Evolutionary conservation across 495 filamentous ascomycete genomes (phyloP).

Genomic region (Xylaria venustula): DNA sequence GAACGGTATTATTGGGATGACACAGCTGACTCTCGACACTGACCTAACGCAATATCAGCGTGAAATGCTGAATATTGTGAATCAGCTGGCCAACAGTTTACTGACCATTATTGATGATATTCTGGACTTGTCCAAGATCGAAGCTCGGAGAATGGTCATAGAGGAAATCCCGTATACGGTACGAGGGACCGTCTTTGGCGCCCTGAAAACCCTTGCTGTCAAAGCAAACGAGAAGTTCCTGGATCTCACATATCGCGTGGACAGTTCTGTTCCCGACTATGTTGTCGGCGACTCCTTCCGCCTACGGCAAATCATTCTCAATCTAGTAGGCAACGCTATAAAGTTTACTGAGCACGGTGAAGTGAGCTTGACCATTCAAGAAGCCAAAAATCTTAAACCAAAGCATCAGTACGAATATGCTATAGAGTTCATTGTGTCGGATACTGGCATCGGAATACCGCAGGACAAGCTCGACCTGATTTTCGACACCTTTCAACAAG

Average conservation of each 20-base stretch:
- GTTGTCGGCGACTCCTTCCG: constrained; percentile 97
- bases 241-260: constrained; percentile 90
- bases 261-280: constrained; percentile 92
- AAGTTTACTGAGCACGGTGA: constrained; percentile 99
- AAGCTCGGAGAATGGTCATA: constrained; percentile 99
- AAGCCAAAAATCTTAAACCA: constrained; percentile 60
- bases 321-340: constrained; percentile 78
- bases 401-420: constrained; percentile 75
- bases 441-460: constrained; percentile 97
- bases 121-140: constrained; percentile 98
- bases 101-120: constrained; percentile 99
- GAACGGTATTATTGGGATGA: constrained; percentile 88
- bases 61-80: constrained; percentile 98
- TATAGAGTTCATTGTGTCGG: constrained; percentile 94
- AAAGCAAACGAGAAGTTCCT: constrained; percentile 98
- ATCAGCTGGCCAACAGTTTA: constrained; percentile 94
- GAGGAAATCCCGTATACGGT: constrained; percentile 97
- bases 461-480: constrained; percentile 95
- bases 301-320: constrained; percentile 89
- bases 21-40: constrained; percentile 93
- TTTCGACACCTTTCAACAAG: constrained; percentile 99
- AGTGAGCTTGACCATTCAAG: constrained; percentile 88
- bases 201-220: constrained; percentile 91
- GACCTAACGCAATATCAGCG: constrained; percentile 92
- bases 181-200: constrained; percentile 94